Percentiles rank a stretch among this genome's conserved stretches.
phyloP scores from a whole-genome alignment of 345 rosid species.

The Isatis tinctoria region DNA sequence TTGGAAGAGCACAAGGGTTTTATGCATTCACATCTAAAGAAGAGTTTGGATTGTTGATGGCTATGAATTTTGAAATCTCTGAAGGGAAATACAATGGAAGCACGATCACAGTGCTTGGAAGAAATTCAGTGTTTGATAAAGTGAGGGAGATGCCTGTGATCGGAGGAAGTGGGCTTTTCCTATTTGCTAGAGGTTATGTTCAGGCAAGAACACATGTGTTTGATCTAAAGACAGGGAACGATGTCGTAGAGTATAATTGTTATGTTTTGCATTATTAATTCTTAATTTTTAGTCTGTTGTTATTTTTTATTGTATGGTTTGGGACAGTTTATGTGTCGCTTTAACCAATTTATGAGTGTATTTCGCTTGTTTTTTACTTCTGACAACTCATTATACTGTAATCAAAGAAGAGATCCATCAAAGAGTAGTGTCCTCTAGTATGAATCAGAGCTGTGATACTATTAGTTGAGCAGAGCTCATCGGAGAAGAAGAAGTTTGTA shows the following conservation, averaged over 20 bases:
- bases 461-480: no score
- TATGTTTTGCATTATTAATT: conserved; percentile 49
- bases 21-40: conserved; percentile 48
- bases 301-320: neutral
- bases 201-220: conserved; percentile 44
- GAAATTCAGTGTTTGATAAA: conserved; percentile 42
- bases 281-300: neutral
- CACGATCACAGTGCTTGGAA: conserved; percentile 55
- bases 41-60: conserved; percentile 54
- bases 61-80: conserved; percentile 56
- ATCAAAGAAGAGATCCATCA: no score
- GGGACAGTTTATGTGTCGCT: no score
- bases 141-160: conserved; percentile 78
- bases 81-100: conserved; percentile 72
- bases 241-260: conserved; percentile 46
- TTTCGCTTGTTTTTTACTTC: no score
- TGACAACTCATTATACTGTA: no score
- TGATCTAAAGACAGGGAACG: conserved; percentile 37
- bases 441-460: no score
- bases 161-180: conserved; percentile 69
- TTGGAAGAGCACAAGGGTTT: conserved; percentile 74
- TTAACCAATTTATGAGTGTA: no score
- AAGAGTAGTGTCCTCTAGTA: no score
- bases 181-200: conserved; percentile 73
- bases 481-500: no score